Evolutionary conservation across 352 stramenopile genomes (phyloP), one percentile per base, ranked within the genome.

Genomic region (Phytopythium aichiense): DNA sequence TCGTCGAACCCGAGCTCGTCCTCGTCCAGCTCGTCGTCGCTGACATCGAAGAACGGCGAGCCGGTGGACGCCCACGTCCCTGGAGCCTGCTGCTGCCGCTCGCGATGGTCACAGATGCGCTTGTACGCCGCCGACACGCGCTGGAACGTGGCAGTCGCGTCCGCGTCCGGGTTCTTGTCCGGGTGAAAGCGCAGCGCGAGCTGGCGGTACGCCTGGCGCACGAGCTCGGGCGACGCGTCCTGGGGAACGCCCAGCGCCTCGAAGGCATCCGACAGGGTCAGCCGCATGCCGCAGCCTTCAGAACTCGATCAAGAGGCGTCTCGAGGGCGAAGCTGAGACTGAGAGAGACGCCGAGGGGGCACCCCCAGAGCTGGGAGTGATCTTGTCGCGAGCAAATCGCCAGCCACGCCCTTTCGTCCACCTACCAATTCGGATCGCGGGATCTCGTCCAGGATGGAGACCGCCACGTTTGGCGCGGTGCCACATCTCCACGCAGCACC

Each of bases 71-170:
- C 37, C 42, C 15, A 31, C 23, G 40, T 42, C 5, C 38, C 66
- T 30, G 25, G 20, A 12, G 23, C 42, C 20, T 59, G 49, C 35
- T 59, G 35, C 22, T 50, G 37, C 5, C 69, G 76, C 50, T 71
- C 76, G 51, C 71, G 67, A 53, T 81, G 64, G 51, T 87, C 79
- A 40, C 79, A 85, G 53, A 94, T 66, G 13, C 73, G 68, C 62
- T 91, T 87, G 71, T 91, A 94, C 9, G 84, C 81, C 2, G 74
- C 68, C 37, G 77, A 88, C 49, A 94, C 70, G 35, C 80, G 60
- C 63, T 94, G 81, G 67, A 94, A 94, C 52, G 74, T 77, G 55
- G 74, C 69, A 0, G 84, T 91, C n/a, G 82, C 81, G 37, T 69
- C 67, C 28, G 77, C 68, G 16, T 84, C 67, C 16, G 68, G 48